Evolutionary conservation across 2,329 filamentous ascomycete genomes (phyloP), one percentile per base, ranked within the genome.

Genomic region (Talaromyces sp.): DNA sequence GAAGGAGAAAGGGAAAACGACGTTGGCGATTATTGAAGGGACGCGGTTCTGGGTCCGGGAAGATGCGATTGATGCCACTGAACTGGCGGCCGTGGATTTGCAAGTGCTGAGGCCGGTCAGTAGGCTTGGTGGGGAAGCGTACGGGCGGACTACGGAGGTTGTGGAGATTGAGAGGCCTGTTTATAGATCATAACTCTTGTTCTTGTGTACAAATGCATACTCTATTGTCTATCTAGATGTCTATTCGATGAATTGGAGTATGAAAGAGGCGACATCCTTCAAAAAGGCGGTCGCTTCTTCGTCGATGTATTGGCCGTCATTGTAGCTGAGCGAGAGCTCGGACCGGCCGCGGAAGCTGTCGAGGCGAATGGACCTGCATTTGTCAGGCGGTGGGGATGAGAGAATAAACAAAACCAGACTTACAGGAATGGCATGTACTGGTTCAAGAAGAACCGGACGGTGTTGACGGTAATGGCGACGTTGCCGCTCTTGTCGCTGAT

Each of bases 31-130:
- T 39, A 82, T 97, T 13, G 92, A 97, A 79, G 94, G 92, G 0
- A 88, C 90, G 39, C 84, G 89, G 33, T 97, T 97, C 74, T 97
- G 93, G 92, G 92, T 88, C 1, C 81, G 93, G 62, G 92, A 96
- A 75, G 94, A 97, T 78, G 93, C 93, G 2, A 81, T 97, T 67
- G 91, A 96, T 71, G 2, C 35, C 1, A 87, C 91, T 73, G 88
- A 92, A 9, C 85, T 82, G 72, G 92, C 87, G 69, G 71, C 91
- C 48, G 82, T 98, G 65, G 90, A 96, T 76, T 87, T 91, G 11
- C 84, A 88, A 79, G 83, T 96, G 9, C 78, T 97, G 64, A 86
- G 86, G 67, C 92, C 94, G 0, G 84, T 97, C 16, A 87, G 87
- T 68, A 86, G 94, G 43, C 72, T 97, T 27, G 94, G 94, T 31